Evolutionary conservation across 2,329 filamentous ascomycete genomes (phyloP), one percentile per base, ranked within the genome.

Genomic region (Diaporthe vexans): DNA sequence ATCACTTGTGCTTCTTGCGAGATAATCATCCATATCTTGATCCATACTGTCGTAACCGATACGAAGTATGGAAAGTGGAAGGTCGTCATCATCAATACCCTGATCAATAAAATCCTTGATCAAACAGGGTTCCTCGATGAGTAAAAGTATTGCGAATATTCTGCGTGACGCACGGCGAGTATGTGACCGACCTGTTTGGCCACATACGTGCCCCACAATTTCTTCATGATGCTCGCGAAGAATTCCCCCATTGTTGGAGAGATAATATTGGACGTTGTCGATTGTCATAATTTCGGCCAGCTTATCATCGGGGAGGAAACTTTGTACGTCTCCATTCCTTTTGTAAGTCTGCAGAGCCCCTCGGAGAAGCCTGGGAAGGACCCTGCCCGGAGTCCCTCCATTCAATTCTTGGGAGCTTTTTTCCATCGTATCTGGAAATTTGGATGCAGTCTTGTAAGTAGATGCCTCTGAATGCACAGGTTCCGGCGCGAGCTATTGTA

Each of bases 81-180:
- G 61, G 21, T 51, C n/a, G 17, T 17, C 29, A 13, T 65, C 61
- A 13, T 51, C 61, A 10, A 65, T 65, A 2, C 26, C 26, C 51
- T 33, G 40, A 0, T 35, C 10, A 6, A 65, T n/a, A 11, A 65
- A 19, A 15, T 65, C 61, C 7, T 33, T 5, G 1, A 65, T 51
- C 10, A 19, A 8, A 21, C 9, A 5, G n/a, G 61, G 61, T 26
- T 65, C 43, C 9, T 51, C 10, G 4, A 65, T 51, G 1, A 65
- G n/a, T 24, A 65, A 33, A 3, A 65, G 26, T 35, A 65, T 51
- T 17, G 61, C 61, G 33, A 65, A 48, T 29, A 65, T 51, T 51
- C 61, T 43, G 9, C 61, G 61, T 19, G 61, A 33, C 7, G 43
- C 24, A 29, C 43, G n/a, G 43, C 40, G 61, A 48, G 24, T 3